phyloP scores from a whole-genome alignment of 352 stramenopile species.

The Elongisporangium undulatum region DNA sequence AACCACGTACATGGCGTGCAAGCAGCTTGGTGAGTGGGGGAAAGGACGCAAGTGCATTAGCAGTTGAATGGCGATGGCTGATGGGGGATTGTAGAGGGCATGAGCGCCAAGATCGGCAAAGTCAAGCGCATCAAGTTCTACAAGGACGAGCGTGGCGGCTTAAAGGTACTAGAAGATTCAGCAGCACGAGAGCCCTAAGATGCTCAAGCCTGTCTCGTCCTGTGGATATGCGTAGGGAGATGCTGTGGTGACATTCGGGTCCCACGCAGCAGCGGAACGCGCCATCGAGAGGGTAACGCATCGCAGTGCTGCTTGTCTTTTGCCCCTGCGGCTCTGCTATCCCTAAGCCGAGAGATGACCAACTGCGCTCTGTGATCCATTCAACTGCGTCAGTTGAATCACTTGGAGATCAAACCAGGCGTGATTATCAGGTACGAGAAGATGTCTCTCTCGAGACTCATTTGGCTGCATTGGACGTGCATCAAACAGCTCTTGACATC shows the following conservation, averaged over 20 bases:
- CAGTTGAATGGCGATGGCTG: neutral
- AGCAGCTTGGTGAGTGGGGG: slow-evolving; percentile 54
- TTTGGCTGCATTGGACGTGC: neutral
- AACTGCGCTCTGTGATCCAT: neutral
- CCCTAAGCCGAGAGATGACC: slow-evolving; percentile 2
- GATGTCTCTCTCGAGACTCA: neutral
- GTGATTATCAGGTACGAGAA: slow-evolving; percentile 76
- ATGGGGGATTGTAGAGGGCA: slow-evolving; percentile 31
- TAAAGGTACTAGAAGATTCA: slow-evolving; percentile 43
- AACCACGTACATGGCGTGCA: slow-evolving; percentile 77
- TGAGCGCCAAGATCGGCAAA: slow-evolving; percentile 72
- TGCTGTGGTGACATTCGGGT: slow-evolving; percentile 78
- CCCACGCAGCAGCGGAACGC: slow-evolving; percentile 51
- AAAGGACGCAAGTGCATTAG: neutral
- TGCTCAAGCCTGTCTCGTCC: neutral
- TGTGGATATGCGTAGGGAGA: slow-evolving; percentile 42
- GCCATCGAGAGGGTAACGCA: slow-evolving; percentile 64
- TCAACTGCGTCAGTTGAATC: slow-evolving; percentile 40
- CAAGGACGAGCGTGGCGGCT: slow-evolving; percentile 65
- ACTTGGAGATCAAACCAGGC: slow-evolving; percentile 82
- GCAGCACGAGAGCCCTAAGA: neutral
- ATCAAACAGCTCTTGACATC: neutral
- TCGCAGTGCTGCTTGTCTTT: slow-evolving; percentile 6
- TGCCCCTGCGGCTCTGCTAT: slow-evolving; percentile 23
- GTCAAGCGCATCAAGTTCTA: slow-evolving; percentile 87